phyloP scores from a whole-genome alignment of 2,329 filamentous ascomycete species.

The Incumbomyces delicatus region DNA sequence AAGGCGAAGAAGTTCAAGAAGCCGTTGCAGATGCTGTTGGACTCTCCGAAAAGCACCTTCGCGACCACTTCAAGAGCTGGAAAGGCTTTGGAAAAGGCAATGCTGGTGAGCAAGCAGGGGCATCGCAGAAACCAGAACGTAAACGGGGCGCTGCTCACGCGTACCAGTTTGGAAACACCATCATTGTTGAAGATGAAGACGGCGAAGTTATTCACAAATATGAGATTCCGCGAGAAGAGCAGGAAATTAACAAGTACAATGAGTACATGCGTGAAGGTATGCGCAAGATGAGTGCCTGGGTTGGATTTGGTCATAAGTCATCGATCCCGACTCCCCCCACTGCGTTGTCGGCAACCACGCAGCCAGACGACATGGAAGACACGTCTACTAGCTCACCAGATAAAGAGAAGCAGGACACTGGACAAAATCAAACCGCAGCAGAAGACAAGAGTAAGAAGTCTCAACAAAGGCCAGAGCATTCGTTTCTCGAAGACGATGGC shows the following conservation, averaged over 20 bases:
- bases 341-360: constrained; percentile 13
- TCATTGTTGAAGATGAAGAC: constrained; percentile 60
- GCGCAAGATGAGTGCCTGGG: constrained; percentile 52
- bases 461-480: neutral
- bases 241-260: constrained; percentile 18
- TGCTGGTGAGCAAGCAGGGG: constrained; percentile 18
- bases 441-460: constrained; percentile 21
- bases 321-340: constrained; percentile 11
- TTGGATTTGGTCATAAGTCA: constrained; percentile 33
- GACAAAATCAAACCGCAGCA: constrained; percentile 7
- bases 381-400: neutral
- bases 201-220: constrained; percentile 61
- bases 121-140: constrained; percentile 22
- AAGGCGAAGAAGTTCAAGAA: constrained; percentile 34
- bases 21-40: constrained; percentile 27
- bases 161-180: constrained; percentile 61
- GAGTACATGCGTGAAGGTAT: constrained; percentile 40
- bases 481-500: constrained; percentile 40
- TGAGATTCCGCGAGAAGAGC: constrained; percentile 41
- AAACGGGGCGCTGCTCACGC: constrained; percentile 50
- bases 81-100: constrained; percentile 34
- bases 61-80: constrained; percentile 39
- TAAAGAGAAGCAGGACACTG: constrained; percentile 14
- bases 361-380: constrained; percentile 21
- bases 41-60: constrained; percentile 31